phyloP scores from a whole-genome alignment of 176 grass and related monocot species.

The Hsuehochloa calcarea region DNA sequence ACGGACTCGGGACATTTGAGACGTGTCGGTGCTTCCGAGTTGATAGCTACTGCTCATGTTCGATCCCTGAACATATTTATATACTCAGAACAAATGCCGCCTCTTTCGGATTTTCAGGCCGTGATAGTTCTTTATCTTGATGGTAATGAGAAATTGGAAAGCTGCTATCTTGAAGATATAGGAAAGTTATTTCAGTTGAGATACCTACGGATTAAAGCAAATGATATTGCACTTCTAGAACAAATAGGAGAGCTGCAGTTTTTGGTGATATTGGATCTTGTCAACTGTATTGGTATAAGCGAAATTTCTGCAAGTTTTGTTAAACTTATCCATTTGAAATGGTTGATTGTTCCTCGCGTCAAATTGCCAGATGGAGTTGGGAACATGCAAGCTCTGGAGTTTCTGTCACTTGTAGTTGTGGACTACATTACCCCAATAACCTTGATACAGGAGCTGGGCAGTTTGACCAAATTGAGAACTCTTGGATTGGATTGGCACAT shows the following conservation, averaged over 20 bases:
- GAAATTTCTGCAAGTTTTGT: conserved; percentile 38
- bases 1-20: too few relatives aligned
- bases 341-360: conserved; percentile 8
- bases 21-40: too few relatives aligned
- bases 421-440: conserved; percentile 25
- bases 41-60: conserved; percentile 36
- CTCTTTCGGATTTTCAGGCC: conserved; percentile 5
- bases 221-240: conserved; percentile 39
- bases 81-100: conserved; percentile 27
- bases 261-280: conserved; percentile 36
- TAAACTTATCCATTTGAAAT: conserved; percentile 29
- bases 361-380: conserved; percentile 28
- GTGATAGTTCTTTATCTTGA: conserved; percentile 54
- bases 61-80: conserved; percentile 41
- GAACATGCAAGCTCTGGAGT: conserved; percentile 39
- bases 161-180: conserved; percentile 38
- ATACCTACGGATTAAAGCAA: conserved; percentile 39
- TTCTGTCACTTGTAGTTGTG: conserved; percentile 29
- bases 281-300: not conserved
- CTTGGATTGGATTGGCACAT: conserved; percentile 38
- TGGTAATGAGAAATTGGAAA: conserved; percentile 33
- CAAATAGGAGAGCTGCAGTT: conserved; percentile 34
- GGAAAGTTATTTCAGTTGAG: conserved; percentile 30
- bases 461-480: conserved; percentile 38
- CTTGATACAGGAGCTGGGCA: conserved; percentile 26